Conservation (phyloP, 208 protist genomes). For the Porcisia hertigi region DNA sequence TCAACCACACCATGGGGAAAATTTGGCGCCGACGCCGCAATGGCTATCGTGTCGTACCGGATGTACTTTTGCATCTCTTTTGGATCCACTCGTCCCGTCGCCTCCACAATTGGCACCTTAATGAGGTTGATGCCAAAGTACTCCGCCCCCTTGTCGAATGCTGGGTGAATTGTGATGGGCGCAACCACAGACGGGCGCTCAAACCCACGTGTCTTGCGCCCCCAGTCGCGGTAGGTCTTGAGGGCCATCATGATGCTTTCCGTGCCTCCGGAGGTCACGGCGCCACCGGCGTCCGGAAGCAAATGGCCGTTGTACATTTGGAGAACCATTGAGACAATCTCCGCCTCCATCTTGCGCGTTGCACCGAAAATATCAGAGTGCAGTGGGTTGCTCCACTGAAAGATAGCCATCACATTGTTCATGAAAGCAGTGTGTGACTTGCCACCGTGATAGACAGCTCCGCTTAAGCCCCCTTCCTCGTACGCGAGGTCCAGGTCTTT, state of each 20-base stretch:
- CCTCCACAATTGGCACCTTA: conserved; percentile 87
- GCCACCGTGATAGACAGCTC: conserved; percentile 94
- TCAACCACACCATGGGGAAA: conserved; percentile 97
- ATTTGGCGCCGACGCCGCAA: conserved; percentile 95
- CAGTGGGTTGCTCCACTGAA: conserved; percentile 96
- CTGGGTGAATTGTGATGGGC: conserved; percentile 95
- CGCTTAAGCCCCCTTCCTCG: conserved; percentile 81
- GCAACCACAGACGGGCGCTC: conserved; percentile 90
- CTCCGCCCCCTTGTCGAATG: conserved; percentile 97
- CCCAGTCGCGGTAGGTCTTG: conserved; percentile 96
- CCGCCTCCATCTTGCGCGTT: conserved; percentile 98
- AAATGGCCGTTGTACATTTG: conserved; percentile 94
- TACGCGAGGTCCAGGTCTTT: conserved; percentile 72
- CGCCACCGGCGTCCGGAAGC: conserved; percentile 91
- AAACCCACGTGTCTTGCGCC: conserved; percentile 77
- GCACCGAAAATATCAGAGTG: conserved; percentile 96
- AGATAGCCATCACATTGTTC: conserved; percentile 90
- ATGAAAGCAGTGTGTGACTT: conserved; percentile 78
- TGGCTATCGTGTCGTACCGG: conserved; percentile 93
- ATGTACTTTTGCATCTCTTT: conserved; percentile 89
- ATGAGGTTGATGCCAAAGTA: conserved; percentile 97
- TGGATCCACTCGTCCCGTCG: conserved; percentile 81
- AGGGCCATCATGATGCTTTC: conserved; percentile 98
- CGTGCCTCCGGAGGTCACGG: conserved; percentile 95
- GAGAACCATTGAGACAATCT: conserved; percentile 95